phyloP scores from a whole-genome alignment of 257 asterid genomes.

The Scutellaria baicalensis region DNA sequence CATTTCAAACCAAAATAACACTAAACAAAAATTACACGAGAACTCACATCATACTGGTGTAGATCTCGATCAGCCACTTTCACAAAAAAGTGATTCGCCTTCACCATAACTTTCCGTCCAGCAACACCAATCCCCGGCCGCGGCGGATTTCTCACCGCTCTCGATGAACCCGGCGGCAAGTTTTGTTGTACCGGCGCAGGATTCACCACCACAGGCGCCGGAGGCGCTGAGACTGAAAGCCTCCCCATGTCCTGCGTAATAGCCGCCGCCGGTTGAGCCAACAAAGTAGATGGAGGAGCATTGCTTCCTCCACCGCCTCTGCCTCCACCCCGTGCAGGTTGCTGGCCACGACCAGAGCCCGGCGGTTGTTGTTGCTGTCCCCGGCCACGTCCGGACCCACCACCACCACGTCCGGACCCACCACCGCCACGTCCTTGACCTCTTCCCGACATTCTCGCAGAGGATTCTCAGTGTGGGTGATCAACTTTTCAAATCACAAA shows the following conservation, averaged over 20 bases:
- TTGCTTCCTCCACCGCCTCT: constrained; percentile 19
- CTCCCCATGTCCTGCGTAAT: constrained; percentile 26
- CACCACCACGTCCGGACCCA: constrained; percentile 19
- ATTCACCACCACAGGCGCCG: background rate
- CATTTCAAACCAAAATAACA: too few relatives aligned
- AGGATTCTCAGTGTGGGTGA: background rate
- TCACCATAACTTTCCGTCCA: constrained; percentile 32
- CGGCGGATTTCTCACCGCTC: constrained; percentile 30
- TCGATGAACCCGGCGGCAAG: constrained; percentile 48
- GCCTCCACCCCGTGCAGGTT: constrained; percentile 20
- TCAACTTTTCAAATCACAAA: background rate
- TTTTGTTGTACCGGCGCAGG: constrained; percentile 2
- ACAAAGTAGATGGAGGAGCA: constrained; percentile 14
- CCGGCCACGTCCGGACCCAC: constrained; percentile 13
- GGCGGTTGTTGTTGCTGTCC: constrained; percentile 8
- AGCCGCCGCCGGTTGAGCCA: constrained; percentile 11
- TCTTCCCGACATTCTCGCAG: constrained; percentile 23
- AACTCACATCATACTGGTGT: constrained; percentile 65
- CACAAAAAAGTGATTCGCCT: constrained; percentile 70
- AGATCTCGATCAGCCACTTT: constrained; percentile 45
- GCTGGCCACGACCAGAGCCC: constrained; percentile 20
- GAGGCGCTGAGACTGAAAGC: constrained; percentile 22
- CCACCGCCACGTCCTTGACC: constrained; percentile 18
- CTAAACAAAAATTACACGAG: too few relatives aligned
- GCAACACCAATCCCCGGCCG: constrained; percentile 45